Evolutionary conservation across 139 green algal genomes (phyloP), one percentile per base, ranked within the genome.

Genomic region (Chlorella sorokiniana): DNA sequence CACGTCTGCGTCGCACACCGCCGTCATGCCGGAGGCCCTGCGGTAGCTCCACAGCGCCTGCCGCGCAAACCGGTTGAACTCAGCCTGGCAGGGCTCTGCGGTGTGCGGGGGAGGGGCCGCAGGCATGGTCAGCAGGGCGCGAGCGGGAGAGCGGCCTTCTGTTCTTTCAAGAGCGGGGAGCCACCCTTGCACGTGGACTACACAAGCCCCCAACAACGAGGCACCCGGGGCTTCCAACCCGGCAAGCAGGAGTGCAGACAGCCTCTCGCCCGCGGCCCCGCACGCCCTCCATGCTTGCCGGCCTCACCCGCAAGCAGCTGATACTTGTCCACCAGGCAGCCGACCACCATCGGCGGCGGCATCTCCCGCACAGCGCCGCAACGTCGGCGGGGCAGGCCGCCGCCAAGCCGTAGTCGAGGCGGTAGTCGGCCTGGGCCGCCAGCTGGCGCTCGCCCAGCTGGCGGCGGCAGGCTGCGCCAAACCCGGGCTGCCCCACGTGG

Each of bases 21-120:
- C 20, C 0, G 94, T 98, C 44, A 98, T 69, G 25, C 88, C 83
- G 0, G 73, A 72, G 10, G 85, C 87, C 22, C 84, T 75, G 33
- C 81, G 67, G 89, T 95, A 98, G 31, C 92, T 88, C 85, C 88
- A 97, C 70, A 98, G 91, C 6, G 94, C 93, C 90, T 95, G 95
- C 76, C 93, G 91, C 37, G 95, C 87, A 2, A 92, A 92, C 33
- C 94, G 91, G 10, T 87, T 88, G 63, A 97, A 78, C 91, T 98
- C 92, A 33, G 81, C 79, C 76, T 89, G 78, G 87, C 94, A 97
- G 4, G 56, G 75, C 8, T 81, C 84, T 38, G 85, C 83, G 31
- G 95, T 51, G 56, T 84, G 79, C 10, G 31, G 1, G 31, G n/a
- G 29, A 5, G 29, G n/a, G n/a, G 25, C 25, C 25, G 52, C 52